Percentiles rank a stretch among this genome's conserved stretches.
Evolutionary conservation across 345 rosid species (phyloP).

Genomic region (Populus tremula): DNA sequence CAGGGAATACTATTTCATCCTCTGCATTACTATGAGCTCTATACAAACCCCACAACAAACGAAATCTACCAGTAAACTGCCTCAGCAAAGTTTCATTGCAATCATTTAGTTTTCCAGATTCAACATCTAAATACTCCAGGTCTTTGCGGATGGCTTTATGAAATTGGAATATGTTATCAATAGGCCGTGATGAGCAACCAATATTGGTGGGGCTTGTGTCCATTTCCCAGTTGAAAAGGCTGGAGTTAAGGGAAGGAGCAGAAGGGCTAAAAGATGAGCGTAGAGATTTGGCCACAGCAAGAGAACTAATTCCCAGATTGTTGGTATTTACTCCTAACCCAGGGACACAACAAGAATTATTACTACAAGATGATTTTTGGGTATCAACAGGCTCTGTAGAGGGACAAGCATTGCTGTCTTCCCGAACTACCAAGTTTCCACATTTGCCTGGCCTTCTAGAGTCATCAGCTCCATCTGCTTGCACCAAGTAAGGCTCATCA

Average conservation of each 20-base stretch:
- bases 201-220: slow-evolving; percentile 36
- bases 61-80: slow-evolving; percentile 62
- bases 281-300: slow-evolving; percentile 48
- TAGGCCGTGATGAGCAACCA: slow-evolving; percentile 41
- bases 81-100: slow-evolving; percentile 47
- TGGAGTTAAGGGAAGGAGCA: slow-evolving; percentile 58
- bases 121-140: slow-evolving; percentile 59
- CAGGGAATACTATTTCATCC: slow-evolving; percentile 67
- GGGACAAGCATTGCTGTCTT: slow-evolving; percentile 23
- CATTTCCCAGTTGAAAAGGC: slow-evolving; percentile 60
- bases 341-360: slow-evolving; percentile 51
- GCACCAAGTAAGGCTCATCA: slow-evolving; percentile 20
- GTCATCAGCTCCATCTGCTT: slow-evolving; percentile 28
- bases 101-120: slow-evolving; percentile 55
- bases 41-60: slow-evolving; percentile 55
- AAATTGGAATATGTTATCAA: slow-evolving; percentile 61
- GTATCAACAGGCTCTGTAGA: slow-evolving; percentile 14
- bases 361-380: slow-evolving; percentile 26
- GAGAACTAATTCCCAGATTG: slow-evolving; percentile 47
- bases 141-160: slow-evolving; percentile 63
- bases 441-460: slow-evolving; percentile 34
- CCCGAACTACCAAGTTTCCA: slow-evolving; percentile 23
- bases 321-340: slow-evolving; percentile 48
- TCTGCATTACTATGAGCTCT: slow-evolving; percentile 67
- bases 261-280: slow-evolving; percentile 47